These are phyloP conservation scores for Pseudogymnoascus pannorum DNA, from an alignment of 2,329 filamentous ascomycete genomes.

Conservation along the genomic window DNA sequence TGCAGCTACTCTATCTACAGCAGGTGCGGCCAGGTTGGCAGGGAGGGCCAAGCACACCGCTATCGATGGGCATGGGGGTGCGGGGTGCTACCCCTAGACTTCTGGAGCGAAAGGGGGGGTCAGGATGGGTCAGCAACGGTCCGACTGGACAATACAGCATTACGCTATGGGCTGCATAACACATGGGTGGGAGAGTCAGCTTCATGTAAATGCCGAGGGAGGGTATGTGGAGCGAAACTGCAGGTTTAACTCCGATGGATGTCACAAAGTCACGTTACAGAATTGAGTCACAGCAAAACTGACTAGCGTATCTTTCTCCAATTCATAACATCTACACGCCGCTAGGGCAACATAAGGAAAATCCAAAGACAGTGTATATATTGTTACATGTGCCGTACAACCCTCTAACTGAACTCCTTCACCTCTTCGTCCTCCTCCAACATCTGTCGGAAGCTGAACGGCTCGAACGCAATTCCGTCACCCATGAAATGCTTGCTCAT, in stretches of 20 bases:
- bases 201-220: background rate
- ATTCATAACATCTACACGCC: constrained; percentile 7
- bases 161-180: background rate
- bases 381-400: background rate
- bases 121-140: background rate
- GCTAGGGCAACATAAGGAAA: constrained; percentile 8
- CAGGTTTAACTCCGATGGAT: background rate
- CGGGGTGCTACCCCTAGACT: background rate
- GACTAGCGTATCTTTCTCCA: constrained; percentile 7
- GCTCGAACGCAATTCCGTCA: constrained; percentile 76
- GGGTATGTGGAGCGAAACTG: background rate
- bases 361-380: constrained; percentile 8
- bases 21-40: background rate
- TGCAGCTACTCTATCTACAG: background rate
- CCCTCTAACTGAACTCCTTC: constrained; percentile 39
- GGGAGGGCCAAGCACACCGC: background rate
- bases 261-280: constrained; percentile 6
- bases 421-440: constrained; percentile 72
- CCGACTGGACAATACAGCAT: background rate
- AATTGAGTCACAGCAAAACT: constrained; percentile 3
- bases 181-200: background rate
- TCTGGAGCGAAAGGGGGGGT: background rate
- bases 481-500: constrained; percentile 98
- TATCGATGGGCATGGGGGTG: constrained; percentile 2
- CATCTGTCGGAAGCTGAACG: constrained; percentile 79